These are phyloP conservation scores for Tricholoma matsutake DNA, from an alignment of 768 basidiomycete species.

Conservation along the genomic window DNA sequence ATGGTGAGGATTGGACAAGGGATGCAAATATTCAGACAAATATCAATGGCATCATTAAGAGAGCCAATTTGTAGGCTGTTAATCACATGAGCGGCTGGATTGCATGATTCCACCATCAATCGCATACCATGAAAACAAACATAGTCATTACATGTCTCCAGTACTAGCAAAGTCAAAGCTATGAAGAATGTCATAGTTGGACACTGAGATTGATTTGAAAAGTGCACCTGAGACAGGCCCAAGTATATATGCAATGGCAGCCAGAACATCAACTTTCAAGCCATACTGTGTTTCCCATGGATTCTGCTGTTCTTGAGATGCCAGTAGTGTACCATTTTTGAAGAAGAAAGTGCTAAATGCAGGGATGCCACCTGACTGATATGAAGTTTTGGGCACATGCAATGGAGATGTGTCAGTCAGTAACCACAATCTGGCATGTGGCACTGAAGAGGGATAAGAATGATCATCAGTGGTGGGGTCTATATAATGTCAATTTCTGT, in stretches of 20 bases:
- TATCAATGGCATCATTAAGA: conserved; percentile 63
- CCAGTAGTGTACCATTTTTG: conserved; percentile 32
- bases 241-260: conserved; percentile 61
- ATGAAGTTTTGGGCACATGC: conserved; percentile 41
- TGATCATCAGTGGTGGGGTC: no score
- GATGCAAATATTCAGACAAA: conserved; percentile 53
- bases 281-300: conserved; percentile 72
- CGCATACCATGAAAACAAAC: conserved; percentile 76
- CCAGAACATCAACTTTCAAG: conserved; percentile 64
- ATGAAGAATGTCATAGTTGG: background rate
- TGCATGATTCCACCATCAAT: background rate
- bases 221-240: conserved; percentile 65
- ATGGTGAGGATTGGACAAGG: conserved; percentile 48
- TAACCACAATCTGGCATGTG: conserved; percentile 42
- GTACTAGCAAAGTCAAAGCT: conserved; percentile 62
- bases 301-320: conserved; percentile 42
- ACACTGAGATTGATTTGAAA: background rate
- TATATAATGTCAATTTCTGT: conserved; percentile 19
- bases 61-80: conserved; percentile 75
- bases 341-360: no score
- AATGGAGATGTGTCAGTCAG: conserved; percentile 25
- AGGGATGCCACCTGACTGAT: conserved; percentile 69
- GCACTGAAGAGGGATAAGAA: conserved; percentile 23
- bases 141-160: conserved; percentile 80
- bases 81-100: conserved; percentile 1